Evolutionary conservation across 768 basidiomycete species (phyloP).

Genomic region (Polyporus arcularius): DNA sequence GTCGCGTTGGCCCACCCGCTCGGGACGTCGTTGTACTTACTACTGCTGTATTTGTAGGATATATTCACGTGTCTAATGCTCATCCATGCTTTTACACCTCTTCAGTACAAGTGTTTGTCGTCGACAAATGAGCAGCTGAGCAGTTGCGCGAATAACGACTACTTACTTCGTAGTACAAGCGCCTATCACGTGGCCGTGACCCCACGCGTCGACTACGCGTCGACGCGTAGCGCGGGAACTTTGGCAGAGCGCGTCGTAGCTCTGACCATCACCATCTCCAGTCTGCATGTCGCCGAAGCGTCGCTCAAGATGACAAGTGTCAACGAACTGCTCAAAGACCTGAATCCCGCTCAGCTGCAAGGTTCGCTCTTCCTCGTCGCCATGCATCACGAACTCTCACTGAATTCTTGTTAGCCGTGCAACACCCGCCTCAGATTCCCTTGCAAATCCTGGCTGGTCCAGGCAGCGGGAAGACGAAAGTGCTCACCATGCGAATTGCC

Average conservation of each 20-base stretch:
- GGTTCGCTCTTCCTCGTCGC: conserved; percentile 25
- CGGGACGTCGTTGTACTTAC: neutral
- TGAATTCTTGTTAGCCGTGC: conserved; percentile 54
- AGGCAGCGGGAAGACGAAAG: conserved; percentile 74
- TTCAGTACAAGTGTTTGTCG: neutral
- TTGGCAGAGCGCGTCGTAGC: conserved; percentile 7
- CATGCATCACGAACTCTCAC: neutral
- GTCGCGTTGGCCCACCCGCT: neutral
- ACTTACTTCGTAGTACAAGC: no score
- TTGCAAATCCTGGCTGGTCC: conserved; percentile 85
- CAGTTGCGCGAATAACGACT: no score
- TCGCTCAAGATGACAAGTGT: neutral
- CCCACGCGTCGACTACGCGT: conserved; percentile 4
- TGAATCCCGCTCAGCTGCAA: conserved; percentile 38
- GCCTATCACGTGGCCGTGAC: conserved; percentile 16
- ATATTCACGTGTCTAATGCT: neutral
- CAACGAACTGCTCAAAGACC: conserved; percentile 9
- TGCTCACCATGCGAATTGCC: conserved; percentile 69
- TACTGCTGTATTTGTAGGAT: neutral
- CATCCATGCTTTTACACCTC: neutral
- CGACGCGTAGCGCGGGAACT: conserved; percentile 5
- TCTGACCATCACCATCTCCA: conserved; percentile 3
- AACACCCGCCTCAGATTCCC: conserved; percentile 59
- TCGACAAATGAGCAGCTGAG: no score
- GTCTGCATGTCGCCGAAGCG: neutral